Evolutionary conservation across 2,329 filamentous ascomycete species (phyloP).

Genomic region (Xylaria multiplex): DNA sequence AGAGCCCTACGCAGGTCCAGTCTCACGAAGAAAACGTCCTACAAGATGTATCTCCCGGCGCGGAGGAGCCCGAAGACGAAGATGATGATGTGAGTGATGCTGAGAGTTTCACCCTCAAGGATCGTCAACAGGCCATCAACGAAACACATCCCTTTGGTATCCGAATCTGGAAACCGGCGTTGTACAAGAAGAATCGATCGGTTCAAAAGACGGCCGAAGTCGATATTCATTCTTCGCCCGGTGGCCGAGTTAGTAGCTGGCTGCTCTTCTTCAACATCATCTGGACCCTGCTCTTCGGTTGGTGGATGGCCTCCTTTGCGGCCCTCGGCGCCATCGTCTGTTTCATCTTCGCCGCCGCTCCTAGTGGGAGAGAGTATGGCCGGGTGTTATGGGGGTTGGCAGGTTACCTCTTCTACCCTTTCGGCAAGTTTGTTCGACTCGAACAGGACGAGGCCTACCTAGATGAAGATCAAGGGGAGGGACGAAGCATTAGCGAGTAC

Average conservation of each 20-base stretch:
- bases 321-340: slow-evolving; percentile 80
- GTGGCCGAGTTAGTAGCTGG: slow-evolving; percentile 84
- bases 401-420: slow-evolving; percentile 91
- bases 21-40: slow-evolving; percentile 53
- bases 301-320: slow-evolving; percentile 89
- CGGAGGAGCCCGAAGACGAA: slow-evolving; percentile 57
- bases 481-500: slow-evolving; percentile 96
- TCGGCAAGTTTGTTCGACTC: slow-evolving; percentile 93
- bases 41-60: slow-evolving; percentile 38
- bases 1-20: slow-evolving; percentile 39
- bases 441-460: slow-evolving; percentile 94
- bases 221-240: slow-evolving; percentile 95
- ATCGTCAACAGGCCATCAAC: slow-evolving; percentile 97
- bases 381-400: slow-evolving; percentile 84
- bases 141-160: slow-evolving; percentile 99
- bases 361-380: slow-evolving; percentile 87
- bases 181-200: slow-evolving; percentile 97
- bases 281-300: slow-evolving; percentile 93
- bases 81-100: slow-evolving; percentile 84
- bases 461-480: slow-evolving; percentile 94
- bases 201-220: slow-evolving; percentile 96
- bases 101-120: slow-evolving; percentile 97
- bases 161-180: slow-evolving; percentile 95
- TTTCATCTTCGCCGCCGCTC: slow-evolving; percentile 79
- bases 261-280: slow-evolving; percentile 87